Percentiles rank a stretch among this genome's conserved stretches.
Evolutionary conservation across 208 protist genomes (phyloP).

Genomic region (Trichomonas gallinae): DNA sequence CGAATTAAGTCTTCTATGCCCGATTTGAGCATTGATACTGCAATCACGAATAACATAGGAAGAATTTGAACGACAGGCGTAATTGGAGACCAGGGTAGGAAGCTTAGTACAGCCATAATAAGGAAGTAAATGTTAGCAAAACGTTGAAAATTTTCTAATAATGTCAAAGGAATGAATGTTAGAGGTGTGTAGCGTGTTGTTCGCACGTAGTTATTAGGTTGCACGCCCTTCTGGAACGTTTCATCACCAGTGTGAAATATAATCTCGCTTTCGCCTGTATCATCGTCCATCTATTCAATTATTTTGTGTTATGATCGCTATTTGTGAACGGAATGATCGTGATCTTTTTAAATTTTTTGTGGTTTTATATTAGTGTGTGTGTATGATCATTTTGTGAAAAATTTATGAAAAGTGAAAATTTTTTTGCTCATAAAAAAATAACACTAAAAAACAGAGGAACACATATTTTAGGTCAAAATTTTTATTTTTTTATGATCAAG

Average conservation of each 20-base stretch:
- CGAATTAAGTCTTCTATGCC: slow-evolving; percentile 25
- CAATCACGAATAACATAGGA: slow-evolving; percentile 25
- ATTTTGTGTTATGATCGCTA: too few species aligned
- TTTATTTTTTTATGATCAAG: too few species aligned
- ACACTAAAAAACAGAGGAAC: too few species aligned
- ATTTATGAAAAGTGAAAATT: too few species aligned
- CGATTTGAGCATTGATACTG: slow-evolving; percentile 23
- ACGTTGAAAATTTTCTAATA: slow-evolving; percentile 29
- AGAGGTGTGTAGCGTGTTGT: slow-evolving; percentile 28
- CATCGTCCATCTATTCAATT: neutral
- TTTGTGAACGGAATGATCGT: too few species aligned
- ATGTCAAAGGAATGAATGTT: slow-evolving; percentile 27
- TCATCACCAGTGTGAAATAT: neutral
- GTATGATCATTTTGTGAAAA: too few species aligned
- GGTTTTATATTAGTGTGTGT: too few species aligned
- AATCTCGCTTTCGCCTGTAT: neutral
- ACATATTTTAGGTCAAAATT: too few species aligned
- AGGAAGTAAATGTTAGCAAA: slow-evolving; percentile 31
- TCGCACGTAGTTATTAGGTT: slow-evolving; percentile 12
- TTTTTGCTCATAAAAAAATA: too few species aligned
- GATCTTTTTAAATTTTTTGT: too few species aligned
- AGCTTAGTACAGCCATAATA: neutral
- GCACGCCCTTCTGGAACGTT: neutral
- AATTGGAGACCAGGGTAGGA: neutral
- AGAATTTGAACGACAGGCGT: neutral